Evolutionary conservation across 345 rosid genomes (phyloP).

Genomic region (Populus tremula): DNA sequence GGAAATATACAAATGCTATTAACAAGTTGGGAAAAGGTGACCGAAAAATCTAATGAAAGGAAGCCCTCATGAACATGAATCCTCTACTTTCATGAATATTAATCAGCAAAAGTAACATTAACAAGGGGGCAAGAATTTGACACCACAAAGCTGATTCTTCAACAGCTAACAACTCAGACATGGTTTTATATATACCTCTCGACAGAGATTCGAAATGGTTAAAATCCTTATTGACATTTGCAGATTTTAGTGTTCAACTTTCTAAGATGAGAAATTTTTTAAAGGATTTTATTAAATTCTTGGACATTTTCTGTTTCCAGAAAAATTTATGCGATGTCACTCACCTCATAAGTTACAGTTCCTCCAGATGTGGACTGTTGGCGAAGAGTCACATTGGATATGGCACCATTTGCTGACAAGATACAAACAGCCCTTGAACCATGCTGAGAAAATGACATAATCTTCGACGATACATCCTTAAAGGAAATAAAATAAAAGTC

Average conservation of each 20-base stretch:
- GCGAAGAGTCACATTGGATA: conserved; percentile 73
- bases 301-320: neutral
- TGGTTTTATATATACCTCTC: neutral
- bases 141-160: neutral
- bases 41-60: neutral
- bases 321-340: conserved; percentile 17
- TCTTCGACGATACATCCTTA: conserved; percentile 63
- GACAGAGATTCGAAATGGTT: neutral
- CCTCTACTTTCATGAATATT: neutral
- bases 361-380: conserved; percentile 73
- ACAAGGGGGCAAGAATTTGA: neutral
- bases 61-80: neutral
- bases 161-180: neutral
- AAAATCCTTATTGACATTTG: neutral
- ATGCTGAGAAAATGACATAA: conserved; percentile 67
- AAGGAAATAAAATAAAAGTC: conserved; percentile 11
- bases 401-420: conserved; percentile 70
- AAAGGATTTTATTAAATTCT: neutral
- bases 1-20: neutral
- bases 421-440: conserved; percentile 64
- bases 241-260: neutral
- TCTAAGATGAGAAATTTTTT: neutral
- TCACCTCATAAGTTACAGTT: conserved; percentile 72
- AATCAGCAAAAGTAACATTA: neutral
- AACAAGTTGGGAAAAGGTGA: neutral